Base-by-base conservation (phyloP, 2,329 filamentous ascomycete genomes). In the Tolypocladium album region DNA sequence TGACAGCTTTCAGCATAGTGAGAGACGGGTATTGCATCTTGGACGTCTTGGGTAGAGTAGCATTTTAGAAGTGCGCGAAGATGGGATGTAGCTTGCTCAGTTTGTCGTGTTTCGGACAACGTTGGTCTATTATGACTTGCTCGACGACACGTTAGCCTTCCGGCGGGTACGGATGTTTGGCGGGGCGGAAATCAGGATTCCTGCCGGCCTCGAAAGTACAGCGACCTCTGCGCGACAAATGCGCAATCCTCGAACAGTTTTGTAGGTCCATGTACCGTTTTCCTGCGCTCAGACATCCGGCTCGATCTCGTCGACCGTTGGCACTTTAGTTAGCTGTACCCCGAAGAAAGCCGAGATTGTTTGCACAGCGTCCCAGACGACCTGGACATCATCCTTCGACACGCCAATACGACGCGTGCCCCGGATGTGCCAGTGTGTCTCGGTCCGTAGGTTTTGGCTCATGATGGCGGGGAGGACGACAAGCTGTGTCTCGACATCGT, bases 401-500 rank as follows among this genome's bases (percentile, higher is more conserved):
- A 52, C 47, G 15, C 47, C 47, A 11, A 52, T 52, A 15, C 47
- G 47, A 22, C 47, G 47, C 3, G 47, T 52, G 47, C 47, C 47
- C 0, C 69, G 67, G 8, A 71, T 72, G 69, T 86, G 82, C 81
- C 82, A 86, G 20, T 74, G 76, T 1, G 81, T 81, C 67, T 83
- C 78, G 1, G 72, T 69, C 0, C 69, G 70, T 22, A 85, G 66
- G 60, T 85, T 84, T 66, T 85, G 82, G 7, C 80, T 80, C 79
- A 84, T 81, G 60, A 86, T 84, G 1, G 77, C 79, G 3, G 76
- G 70, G 3, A 84, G 68, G 1, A 82, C 79, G 1, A 82, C 76
- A 11, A 85, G 69, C 64, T 85, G 78, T 1, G 82, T 84, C 56
- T 83, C 82, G 4, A 82, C 61, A 12, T 79, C 78, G 22, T 78